These are phyloP conservation scores for Zygotorulaspora florentina DNA, from an alignment of 805 yeast genomes.

Conservation along the genomic window DNA sequence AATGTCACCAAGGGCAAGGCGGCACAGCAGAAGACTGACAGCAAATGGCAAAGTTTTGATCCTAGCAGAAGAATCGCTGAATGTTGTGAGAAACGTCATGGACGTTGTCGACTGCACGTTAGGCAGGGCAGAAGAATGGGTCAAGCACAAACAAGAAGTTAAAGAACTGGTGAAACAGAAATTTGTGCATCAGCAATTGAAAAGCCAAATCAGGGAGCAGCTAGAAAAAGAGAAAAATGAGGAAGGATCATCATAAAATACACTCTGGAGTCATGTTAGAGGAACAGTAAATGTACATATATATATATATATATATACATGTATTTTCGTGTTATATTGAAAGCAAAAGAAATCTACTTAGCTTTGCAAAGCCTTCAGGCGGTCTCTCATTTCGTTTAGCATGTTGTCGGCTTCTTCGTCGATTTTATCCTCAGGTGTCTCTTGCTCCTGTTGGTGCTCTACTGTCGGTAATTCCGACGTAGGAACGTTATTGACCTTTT, in stretches of 20 bases:
- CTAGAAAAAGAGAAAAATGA: slow-evolving; percentile 27
- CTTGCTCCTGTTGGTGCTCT: slow-evolving; percentile 31
- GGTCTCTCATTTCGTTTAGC: slow-evolving; percentile 81
- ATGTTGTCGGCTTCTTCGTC: slow-evolving; percentile 70
- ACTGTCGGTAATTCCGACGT: slow-evolving; percentile 23
- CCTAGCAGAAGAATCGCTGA: slow-evolving; percentile 84
- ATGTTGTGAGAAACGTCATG: slow-evolving; percentile 79
- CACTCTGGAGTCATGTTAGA: neutral
- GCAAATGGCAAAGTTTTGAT: slow-evolving; percentile 70
- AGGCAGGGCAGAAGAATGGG: slow-evolving; percentile 84
- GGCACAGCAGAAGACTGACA: slow-evolving; percentile 25
- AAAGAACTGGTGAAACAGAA: slow-evolving; percentile 30
- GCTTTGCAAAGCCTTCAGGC: slow-evolving; percentile 78
- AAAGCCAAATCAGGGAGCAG: slow-evolving; percentile 23
- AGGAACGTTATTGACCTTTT: slow-evolving; percentile 38
- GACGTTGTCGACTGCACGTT: slow-evolving; percentile 81
- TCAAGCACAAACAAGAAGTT: slow-evolving; percentile 43
- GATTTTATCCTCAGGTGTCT: slow-evolving; percentile 41
- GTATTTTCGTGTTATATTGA: neutral
- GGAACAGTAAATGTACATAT: neutral
- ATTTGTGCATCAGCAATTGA: slow-evolving; percentile 18
- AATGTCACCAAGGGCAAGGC: slow-evolving; percentile 11
- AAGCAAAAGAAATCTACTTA: slow-evolving; percentile 16
- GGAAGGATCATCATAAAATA: slow-evolving; percentile 5
- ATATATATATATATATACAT: neutral